Conservation (phyloP, 2,329 filamentous ascomycete species). For the Xylariales sp. region DNA sequence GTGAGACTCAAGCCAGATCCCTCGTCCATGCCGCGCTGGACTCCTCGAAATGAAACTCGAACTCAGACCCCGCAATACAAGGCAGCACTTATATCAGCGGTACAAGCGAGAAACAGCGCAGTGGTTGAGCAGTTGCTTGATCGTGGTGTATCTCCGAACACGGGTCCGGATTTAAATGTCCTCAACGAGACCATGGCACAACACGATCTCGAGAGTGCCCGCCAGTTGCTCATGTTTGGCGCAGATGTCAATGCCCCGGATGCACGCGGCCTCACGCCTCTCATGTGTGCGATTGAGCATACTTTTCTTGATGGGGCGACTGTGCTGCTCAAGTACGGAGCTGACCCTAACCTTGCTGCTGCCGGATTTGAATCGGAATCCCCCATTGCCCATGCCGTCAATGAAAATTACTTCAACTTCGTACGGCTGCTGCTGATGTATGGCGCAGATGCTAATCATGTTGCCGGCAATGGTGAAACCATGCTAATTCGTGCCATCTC, state of each 20-base stretch:
- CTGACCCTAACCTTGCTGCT: slow-evolving; percentile 49
- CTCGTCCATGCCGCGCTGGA: slow-evolving; percentile 45
- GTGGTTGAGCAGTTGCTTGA: slow-evolving; percentile 54
- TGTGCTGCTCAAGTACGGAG: slow-evolving; percentile 60
- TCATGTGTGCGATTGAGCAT: slow-evolving; percentile 46
- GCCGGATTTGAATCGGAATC: slow-evolving; percentile 48
- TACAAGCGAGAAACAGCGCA: slow-evolving; percentile 52
- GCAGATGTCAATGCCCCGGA: slow-evolving; percentile 51
- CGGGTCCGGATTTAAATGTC: slow-evolving; percentile 38
- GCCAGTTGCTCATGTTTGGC: slow-evolving; percentile 52
- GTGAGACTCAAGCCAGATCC: slow-evolving; percentile 49
- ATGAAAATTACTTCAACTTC: slow-evolving; percentile 50
- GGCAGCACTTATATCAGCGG: slow-evolving; percentile 46
- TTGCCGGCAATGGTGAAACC: slow-evolving; percentile 53
- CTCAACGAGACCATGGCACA: slow-evolving; percentile 49
- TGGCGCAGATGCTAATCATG: slow-evolving; percentile 51
- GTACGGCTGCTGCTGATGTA: slow-evolving; percentile 58
- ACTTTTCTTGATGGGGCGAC: slow-evolving; percentile 53
- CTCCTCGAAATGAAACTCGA: slow-evolving; percentile 39
- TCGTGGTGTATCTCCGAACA: slow-evolving; percentile 51
- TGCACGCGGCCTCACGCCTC: slow-evolving; percentile 43
- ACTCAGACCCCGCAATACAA: slow-evolving; percentile 39
- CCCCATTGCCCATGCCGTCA: slow-evolving; percentile 47
- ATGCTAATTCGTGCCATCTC: slow-evolving; percentile 57
- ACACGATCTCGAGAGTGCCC: slow-evolving; percentile 48